Conservation (phyloP, 176 grass and related monocot genomes). For the Zoysia pacifica region DNA sequence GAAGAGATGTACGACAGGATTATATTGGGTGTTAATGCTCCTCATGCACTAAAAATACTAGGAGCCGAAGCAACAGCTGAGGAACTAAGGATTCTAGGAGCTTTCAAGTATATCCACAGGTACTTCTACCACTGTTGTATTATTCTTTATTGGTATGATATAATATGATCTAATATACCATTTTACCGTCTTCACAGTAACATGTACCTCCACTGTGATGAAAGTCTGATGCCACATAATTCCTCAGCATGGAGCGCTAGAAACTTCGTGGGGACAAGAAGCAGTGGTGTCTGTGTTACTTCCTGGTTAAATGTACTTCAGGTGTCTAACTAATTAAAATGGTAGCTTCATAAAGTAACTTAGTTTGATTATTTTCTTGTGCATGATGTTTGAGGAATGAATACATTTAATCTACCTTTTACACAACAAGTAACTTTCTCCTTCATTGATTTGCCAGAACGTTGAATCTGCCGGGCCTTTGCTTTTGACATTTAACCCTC, state of each 20-base stretch:
- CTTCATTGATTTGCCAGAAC: constrained; percentile 50
- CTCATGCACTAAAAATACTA: constrained; percentile 72
- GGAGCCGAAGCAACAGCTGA: constrained; percentile 71
- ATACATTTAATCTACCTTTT: not conserved
- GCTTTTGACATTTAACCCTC: constrained; percentile 80
- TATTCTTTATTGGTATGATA: not conserved
- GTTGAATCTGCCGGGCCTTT: constrained; percentile 59
- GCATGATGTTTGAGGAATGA: not conserved
- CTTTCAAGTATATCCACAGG: constrained; percentile 85
- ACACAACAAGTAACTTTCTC: not conserved
- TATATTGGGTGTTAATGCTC: constrained; percentile 66
- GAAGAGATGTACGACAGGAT: constrained; percentile 66
- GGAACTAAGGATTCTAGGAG: constrained; percentile 64
- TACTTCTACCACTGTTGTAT: constrained; percentile 16
- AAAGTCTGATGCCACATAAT: constrained; percentile 77
- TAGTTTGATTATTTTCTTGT: not conserved
- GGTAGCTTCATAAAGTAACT: not conserved
- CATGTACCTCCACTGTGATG: constrained; percentile 80
- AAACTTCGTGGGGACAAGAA: constrained; percentile 75
- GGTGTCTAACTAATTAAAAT: constrained; percentile 31
- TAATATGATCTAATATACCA: not conserved
- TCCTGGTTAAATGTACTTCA: constrained; percentile 91
- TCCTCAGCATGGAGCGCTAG: constrained; percentile 82
- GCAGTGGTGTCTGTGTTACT: constrained; percentile 65
- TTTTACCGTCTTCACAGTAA: constrained; percentile 45